Base-by-base conservation (phyloP, 2,329 filamentous ascomycete species). In the Exophiala spinifera region DNA sequence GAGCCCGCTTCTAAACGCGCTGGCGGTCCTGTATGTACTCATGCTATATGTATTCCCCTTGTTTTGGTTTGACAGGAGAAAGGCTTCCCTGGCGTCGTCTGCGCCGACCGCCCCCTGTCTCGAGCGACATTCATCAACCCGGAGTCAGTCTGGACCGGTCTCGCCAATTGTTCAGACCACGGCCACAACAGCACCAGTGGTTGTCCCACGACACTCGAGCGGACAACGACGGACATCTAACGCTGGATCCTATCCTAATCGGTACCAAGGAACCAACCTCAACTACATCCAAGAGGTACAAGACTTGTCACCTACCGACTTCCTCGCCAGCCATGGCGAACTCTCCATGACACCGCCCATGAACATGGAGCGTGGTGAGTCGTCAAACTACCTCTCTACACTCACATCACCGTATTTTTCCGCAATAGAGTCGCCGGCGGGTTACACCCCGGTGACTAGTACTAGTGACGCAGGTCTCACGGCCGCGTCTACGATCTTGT, bases 281-380 rank as follows among this genome's bases (percentile, higher is more conserved):
- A 59, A 62, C 65, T 51, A 67, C 49, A 66, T 72, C 47, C 64
- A 70, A 59, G 66, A 73, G 55, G 69, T 74, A 37, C 68, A 67
- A 59, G 72, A 73, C 50, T 72, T 70, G 54, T 73, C 72, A 19
- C 73, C 73, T 6, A 67, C 69, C 23, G 72, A 75, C 59, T 75
- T 72, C 59, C 63, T 72, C 25, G 67, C 67, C 39, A 68, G 70
- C 46, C 67, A 63, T 50, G 61, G 69, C 61, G 70, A 72, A 46
- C 64, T 65, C 37, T 58, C 65, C 34, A 54, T 67, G 37, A 63
- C 63, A 50, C 51, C 65, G 59, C 61, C 64, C 40, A 60, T 64
- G 40, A 55, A 58, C 52, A 51, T 64, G 51, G 61, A 64, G 60
- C 57, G 63, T 45, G 57, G 60, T 46, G 63, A 66, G 60, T 62